These are phyloP conservation scores for Epichloe brachyelytri DNA, from an alignment of 2,329 filamentous ascomycete species.

Conservation along the genomic window DNA sequence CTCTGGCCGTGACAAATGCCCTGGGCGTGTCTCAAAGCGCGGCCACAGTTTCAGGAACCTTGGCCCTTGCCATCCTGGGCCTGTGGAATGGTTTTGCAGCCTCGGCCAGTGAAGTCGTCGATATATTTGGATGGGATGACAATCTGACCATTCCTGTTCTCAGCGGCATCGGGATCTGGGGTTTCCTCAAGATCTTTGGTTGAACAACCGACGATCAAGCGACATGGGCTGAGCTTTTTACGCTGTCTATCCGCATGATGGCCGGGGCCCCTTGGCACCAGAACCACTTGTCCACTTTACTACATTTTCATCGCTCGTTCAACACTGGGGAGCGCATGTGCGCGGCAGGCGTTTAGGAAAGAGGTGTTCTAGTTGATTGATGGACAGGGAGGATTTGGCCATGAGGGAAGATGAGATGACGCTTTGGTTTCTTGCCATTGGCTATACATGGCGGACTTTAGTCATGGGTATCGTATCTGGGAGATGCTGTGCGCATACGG, in stretches of 20 bases:
- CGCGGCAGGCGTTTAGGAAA: conserved; percentile 2
- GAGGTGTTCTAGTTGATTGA: neutral
- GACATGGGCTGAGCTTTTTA: neutral
- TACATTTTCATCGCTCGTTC: neutral
- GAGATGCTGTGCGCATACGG: no score
- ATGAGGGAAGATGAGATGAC: no score
- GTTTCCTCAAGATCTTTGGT: conserved; percentile 79
- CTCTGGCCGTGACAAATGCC: conserved; percentile 40
- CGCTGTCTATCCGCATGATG: no score
- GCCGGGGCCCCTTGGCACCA: neutral
- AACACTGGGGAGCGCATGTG: neutral
- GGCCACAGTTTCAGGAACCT: conserved; percentile 51
- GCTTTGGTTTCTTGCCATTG: no score
- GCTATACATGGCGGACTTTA: no score
- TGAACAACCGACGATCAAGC: conserved; percentile 17
- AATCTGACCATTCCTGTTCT: conserved; percentile 93
- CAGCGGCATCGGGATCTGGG: conserved; percentile 79
- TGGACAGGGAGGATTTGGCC: no score
- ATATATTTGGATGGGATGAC: conserved; percentile 91
- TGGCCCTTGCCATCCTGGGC: conserved; percentile 70
- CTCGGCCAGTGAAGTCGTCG: conserved; percentile 77
- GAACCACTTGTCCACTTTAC: neutral
- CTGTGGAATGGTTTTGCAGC: conserved; percentile 81
- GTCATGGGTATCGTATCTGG: no score
- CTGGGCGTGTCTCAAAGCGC: conserved; percentile 48